Conservation (phyloP, 1,284 basidiomycete species). For the Mycosarcoma maydis region DNA sequence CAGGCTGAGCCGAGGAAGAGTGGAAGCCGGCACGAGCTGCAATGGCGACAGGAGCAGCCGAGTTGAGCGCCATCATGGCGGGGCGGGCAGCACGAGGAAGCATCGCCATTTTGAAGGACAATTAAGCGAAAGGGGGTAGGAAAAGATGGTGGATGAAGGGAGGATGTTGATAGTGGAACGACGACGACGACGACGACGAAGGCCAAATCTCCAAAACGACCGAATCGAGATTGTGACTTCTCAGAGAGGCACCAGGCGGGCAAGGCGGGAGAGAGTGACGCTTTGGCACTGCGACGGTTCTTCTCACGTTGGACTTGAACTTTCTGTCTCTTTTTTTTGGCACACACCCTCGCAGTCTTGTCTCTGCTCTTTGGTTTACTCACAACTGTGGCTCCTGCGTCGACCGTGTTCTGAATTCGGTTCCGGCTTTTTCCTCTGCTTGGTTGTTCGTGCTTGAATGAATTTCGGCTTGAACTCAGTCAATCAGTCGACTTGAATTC, state of each 20-base stretch:
- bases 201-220: slow-evolving; percentile 1
- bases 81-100: slow-evolving; percentile 57
- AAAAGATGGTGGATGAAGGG: slow-evolving; percentile 3
- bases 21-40: slow-evolving; percentile 62
- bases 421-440: slow-evolving; percentile 35
- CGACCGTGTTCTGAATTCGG: slow-evolving; percentile 10
- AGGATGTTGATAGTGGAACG: slow-evolving; percentile 7
- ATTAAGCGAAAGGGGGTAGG: slow-evolving; percentile 1
- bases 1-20: slow-evolving; percentile 80
- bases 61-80: slow-evolving; percentile 46
- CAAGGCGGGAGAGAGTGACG: background rate
- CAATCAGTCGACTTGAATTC: background rate
- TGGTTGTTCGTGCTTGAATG: background rate
- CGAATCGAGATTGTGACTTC: background rate
- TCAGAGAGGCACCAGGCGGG: background rate
- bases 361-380: too few species aligned
- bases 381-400: too few species aligned
- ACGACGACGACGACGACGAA: slow-evolving; percentile 6
- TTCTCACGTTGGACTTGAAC: background rate
- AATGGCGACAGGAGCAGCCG: slow-evolving; percentile 40
- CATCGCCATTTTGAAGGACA: slow-evolving; percentile 53
- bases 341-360: too few species aligned
- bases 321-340: too few species aligned
- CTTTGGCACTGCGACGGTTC: background rate
- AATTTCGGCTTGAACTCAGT: background rate